Conservation (phyloP, 2,329 filamentous ascomycete species). For the Colletotrichum coccodes region DNA sequence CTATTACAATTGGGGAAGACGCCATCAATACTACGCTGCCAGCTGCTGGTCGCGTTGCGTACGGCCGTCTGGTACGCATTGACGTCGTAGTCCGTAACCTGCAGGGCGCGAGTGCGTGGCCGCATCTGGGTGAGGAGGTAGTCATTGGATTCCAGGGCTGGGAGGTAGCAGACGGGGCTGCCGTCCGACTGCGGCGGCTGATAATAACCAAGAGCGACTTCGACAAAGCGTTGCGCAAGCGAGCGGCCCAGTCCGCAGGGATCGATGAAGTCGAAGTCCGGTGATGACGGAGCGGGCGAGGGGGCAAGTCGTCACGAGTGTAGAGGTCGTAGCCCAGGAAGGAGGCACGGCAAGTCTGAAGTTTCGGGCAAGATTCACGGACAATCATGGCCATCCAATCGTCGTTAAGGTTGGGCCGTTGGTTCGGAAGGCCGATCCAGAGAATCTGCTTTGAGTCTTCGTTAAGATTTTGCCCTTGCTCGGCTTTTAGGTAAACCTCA, state of each 20-base stretch:
- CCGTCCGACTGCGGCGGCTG: slow-evolving; percentile 48
- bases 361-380: slow-evolving; percentile 45
- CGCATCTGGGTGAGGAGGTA: slow-evolving; percentile 39
- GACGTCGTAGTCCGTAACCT: slow-evolving; percentile 47
- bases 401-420: slow-evolving; percentile 46
- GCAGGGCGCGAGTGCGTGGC: slow-evolving; percentile 32
- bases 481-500: slow-evolving; percentile 55
- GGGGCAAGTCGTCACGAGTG: slow-evolving; percentile 43
- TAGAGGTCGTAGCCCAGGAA: slow-evolving; percentile 56
- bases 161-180: slow-evolving; percentile 23
- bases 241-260: slow-evolving; percentile 51
- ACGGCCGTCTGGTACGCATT: slow-evolving; percentile 49
- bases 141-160: slow-evolving; percentile 33
- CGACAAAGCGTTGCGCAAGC: slow-evolving; percentile 58
- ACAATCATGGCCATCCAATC: slow-evolving; percentile 55
- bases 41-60: slow-evolving; percentile 52
- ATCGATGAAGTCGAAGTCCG: slow-evolving; percentile 52
- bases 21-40: slow-evolving; percentile 55
- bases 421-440: slow-evolving; percentile 58
- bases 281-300: slow-evolving; percentile 27
- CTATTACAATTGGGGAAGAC: slow-evolving; percentile 55
- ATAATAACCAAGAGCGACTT: slow-evolving; percentile 52
- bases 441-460: slow-evolving; percentile 47
- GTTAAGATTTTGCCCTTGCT: slow-evolving; percentile 46
- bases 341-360: slow-evolving; percentile 55